phyloP scores from a whole-genome alignment of 345 rosid species.

The Euphorbia pulcherrima region DNA sequence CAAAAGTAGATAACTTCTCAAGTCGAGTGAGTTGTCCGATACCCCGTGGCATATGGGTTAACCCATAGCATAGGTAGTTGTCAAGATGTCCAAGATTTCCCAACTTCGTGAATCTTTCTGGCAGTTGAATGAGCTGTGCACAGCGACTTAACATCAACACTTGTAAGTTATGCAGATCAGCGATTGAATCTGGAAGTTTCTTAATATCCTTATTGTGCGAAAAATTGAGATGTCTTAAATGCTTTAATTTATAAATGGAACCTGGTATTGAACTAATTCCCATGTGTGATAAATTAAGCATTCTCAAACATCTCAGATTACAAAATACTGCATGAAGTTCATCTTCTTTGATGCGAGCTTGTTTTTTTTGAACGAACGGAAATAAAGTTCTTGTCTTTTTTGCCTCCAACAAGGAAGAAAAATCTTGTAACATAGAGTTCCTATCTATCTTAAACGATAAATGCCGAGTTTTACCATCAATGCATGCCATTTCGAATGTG shows the following conservation, averaged over 20 bases:
- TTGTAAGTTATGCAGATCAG: slow-evolving; percentile 13
- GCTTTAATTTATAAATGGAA: slow-evolving; percentile 15
- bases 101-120: too few relatives aligned
- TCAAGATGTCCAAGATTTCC: slow-evolving; percentile 9
- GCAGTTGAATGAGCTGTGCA: not conserved
- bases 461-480: not conserved
- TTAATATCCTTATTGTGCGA: slow-evolving; percentile 5
- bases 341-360: not conserved
- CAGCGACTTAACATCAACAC: slow-evolving; percentile 12
- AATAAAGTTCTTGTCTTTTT: not conserved
- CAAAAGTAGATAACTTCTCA: too few relatives aligned
- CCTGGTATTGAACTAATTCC: not conserved
- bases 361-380: not conserved
- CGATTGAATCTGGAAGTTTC: too few relatives aligned
- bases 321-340: not conserved
- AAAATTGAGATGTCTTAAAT: slow-evolving; percentile 22
- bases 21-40: slow-evolving; percentile 8
- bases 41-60: slow-evolving; percentile 12
- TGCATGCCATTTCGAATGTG: not conserved
- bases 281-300: not conserved
- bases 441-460: not conserved
- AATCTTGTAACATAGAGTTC: not conserved
- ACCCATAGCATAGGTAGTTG: not conserved
- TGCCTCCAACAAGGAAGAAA: not conserved
- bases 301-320: not conserved